Evolutionary conservation across 441 rosid species (phyloP).

Genomic region (Syzygium malaccense): DNA sequence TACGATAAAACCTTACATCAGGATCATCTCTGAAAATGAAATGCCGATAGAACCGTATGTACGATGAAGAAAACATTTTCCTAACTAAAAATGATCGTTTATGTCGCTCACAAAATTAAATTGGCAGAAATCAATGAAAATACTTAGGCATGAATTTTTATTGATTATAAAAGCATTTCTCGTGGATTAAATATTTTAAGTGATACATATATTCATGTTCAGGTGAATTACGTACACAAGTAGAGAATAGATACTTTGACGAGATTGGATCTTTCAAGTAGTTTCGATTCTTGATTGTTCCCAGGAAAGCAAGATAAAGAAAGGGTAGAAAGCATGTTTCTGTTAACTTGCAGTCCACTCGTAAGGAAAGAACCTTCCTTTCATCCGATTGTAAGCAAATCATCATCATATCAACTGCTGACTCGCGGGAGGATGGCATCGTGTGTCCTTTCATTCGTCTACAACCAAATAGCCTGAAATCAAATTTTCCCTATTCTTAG

Average conservation of each 20-base stretch:
- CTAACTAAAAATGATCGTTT: neutral
- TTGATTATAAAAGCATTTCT: neutral
- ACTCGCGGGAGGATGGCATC: neutral
- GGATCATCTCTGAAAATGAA: neutral
- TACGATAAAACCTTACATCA: too few species aligned
- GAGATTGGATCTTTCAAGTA: neutral
- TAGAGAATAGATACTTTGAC: neutral
- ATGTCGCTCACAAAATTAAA: rapidly evolving
- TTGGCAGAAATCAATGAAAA: neutral
- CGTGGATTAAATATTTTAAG: rapidly evolving
- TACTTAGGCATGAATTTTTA: too few species aligned
- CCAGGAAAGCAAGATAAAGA: neutral
- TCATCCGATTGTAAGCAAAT: neutral
- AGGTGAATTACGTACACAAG: neutral
- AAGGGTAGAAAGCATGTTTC: neutral
- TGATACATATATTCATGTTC: rapidly evolving
- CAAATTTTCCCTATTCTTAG: neutral
- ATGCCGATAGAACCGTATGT: rapidly evolving
- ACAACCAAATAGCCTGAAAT: neutral
- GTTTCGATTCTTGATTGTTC: neutral
- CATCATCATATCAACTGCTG: neutral
- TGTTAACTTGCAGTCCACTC: rapidly evolving
- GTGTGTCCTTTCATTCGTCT: neutral
- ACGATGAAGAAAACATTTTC: neutral
- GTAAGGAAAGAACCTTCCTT: neutral